Evolutionary conservation across 495 filamentous ascomycete genomes (phyloP), one percentile per base, ranked within the genome.

Genomic region (Xylaria scruposa): DNA sequence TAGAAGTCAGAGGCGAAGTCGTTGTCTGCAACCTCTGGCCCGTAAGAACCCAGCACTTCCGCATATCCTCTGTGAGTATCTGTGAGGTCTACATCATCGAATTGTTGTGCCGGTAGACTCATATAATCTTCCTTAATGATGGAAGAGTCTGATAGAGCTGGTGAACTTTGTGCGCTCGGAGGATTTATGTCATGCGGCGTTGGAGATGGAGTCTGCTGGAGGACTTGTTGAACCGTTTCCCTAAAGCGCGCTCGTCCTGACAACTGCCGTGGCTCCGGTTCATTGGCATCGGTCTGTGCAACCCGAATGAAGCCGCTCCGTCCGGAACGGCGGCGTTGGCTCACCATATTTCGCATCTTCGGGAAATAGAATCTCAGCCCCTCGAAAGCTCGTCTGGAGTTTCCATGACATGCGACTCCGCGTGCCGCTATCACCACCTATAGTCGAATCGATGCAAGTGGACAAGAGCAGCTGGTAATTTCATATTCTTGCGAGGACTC

Each of bases 61-160:
- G 49, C 47, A 71, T 59, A 58, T 26, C 26, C 66, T 6, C 49
- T 42, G 46, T 70, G 64, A 31, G 44, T 51, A 33, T 73, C 42
- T 46, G 68, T 54, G 31, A 69, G 68, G 38, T 75, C 63, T 0
- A 56, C 73, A 21, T 76, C 77, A 13, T 77, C 73, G 24, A 68
- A 65, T 56, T 65, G 63, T 26, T 51, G 73, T 40, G 70, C 70
- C 12, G 77, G 77, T 15, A 77, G 71, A 31, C 71, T 66, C 13
- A 76, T 38, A 70, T 76, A 77, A 53, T 73, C 68, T 17, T 69
- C 68, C 21, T 31, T 62, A 36, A 70, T 26, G 33, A 77, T 65
- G 2, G 75, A 72, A 13, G 68, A 61, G 17, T 77, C 75, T 31
- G 75, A 76, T 44, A 73, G 71, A 21, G 75, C 73, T 1, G 75